A percentile compares a stretch with the other conserved stretches of the same genome.
Evolutionary conservation across 495 filamentous ascomycete species (phyloP).

Genomic region (Cenococcum geophilum): DNA sequence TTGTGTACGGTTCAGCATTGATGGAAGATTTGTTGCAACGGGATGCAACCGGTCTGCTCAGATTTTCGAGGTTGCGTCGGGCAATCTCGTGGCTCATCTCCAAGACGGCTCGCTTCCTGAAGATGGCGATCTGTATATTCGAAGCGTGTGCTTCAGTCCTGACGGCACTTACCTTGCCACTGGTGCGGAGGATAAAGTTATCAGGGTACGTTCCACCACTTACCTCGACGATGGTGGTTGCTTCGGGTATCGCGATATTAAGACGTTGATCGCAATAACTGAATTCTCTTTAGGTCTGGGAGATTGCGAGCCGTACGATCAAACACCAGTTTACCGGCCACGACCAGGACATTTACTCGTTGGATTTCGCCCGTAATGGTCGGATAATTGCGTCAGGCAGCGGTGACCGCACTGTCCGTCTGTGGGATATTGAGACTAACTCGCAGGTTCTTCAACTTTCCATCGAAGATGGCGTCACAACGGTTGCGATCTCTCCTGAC

Average conservation of each 20-base stretch:
- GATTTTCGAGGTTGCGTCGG: conserved; percentile 41
- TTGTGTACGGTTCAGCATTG: conserved; percentile 42
- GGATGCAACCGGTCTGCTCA: conserved; percentile 42
- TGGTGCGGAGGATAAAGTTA: conserved; percentile 44
- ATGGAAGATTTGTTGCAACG: conserved; percentile 40
- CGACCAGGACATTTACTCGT: conserved; percentile 43
- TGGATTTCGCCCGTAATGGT: conserved; percentile 42
- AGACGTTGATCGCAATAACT: background rate
- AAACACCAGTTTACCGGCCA: conserved; percentile 40
- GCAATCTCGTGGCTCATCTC: conserved; percentile 36
- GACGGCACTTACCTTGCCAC: conserved; percentile 41
- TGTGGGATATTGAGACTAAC: conserved; percentile 40
- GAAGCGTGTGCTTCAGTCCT: conserved; percentile 44
- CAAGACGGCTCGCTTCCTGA: conserved; percentile 35
- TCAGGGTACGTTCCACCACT: conserved; percentile 33
- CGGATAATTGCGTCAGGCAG: conserved; percentile 41
- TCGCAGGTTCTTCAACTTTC: conserved; percentile 32
- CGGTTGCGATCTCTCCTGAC: conserved; percentile 42
- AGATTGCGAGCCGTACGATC: conserved; percentile 36
- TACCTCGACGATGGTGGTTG: background rate
- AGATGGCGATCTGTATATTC: conserved; percentile 43
- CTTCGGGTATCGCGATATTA: background rate
- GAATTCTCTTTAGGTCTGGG: conserved; percentile 37
- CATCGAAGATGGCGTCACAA: conserved; percentile 44
- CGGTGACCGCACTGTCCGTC: conserved; percentile 40